phyloP scores from a whole-genome alignment of 129 eudicot genomes.

The Pittosporum tobira region DNA sequence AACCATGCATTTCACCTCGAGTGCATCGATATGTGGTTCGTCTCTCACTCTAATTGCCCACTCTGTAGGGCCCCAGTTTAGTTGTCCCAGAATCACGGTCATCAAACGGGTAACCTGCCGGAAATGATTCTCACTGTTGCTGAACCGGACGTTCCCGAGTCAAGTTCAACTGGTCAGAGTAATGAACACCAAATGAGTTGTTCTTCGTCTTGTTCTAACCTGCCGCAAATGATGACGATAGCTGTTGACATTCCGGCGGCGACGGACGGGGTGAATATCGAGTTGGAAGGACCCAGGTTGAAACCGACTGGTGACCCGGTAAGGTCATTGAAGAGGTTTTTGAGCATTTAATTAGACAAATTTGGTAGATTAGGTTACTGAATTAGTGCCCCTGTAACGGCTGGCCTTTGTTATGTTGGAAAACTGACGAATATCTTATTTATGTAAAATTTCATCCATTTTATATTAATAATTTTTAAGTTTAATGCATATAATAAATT shows the following conservation, averaged over 20 bases:
- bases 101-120: too few relatives aligned
- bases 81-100: not conserved
- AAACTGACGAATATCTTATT: too few relatives aligned
- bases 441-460: too few relatives aligned
- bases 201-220: not conserved
- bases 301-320: too few relatives aligned
- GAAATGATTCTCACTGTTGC: not conserved
- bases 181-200: not conserved
- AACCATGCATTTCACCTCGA: constrained; percentile 29
- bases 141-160: not conserved
- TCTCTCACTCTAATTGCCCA: constrained; percentile 24
- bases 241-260: not conserved
- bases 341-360: too few relatives aligned
- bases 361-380: too few relatives aligned
- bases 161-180: not conserved
- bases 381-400: too few relatives aligned
- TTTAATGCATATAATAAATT: too few relatives aligned
- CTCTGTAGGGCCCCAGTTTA: constrained; percentile 31
- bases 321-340: too few relatives aligned
- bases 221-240: not conserved
- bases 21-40: constrained; percentile 34
- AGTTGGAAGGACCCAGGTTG: too few relatives aligned
- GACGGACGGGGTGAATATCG: not conserved
- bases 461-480: too few relatives aligned
- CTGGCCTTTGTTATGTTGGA: too few relatives aligned